phyloP scores from a whole-genome alignment of 192 early-diverging fungal species.

The Backusella luteola region DNA sequence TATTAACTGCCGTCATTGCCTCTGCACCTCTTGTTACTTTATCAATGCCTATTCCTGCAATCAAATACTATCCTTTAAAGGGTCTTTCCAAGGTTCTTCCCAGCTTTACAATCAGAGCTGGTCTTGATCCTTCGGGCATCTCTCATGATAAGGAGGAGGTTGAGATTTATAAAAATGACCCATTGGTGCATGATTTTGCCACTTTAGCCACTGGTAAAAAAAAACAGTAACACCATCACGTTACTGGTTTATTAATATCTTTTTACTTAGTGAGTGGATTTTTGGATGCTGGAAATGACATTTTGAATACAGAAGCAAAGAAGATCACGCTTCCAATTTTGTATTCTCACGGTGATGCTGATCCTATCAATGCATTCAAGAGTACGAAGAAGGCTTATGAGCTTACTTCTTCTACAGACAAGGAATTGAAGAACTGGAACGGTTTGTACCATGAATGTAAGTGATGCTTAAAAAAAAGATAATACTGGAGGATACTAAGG shows the following conservation, averaged over 20 bases:
- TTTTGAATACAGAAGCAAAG: conserved; percentile 33
- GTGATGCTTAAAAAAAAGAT: background rate
- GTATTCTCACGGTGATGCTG: conserved; percentile 51
- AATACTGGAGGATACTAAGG: background rate
- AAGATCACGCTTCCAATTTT: conserved; percentile 49
- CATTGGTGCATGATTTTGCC: conserved; percentile 52
- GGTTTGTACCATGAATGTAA: conserved; percentile 44
- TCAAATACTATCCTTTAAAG: conserved; percentile 30
- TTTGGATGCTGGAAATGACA: conserved; percentile 46
- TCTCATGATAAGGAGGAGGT: conserved; percentile 44
- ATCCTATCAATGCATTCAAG: conserved; percentile 40
- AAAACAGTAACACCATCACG: background rate
- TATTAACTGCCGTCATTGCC: conserved; percentile 51
- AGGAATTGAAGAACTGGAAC: conserved; percentile 31
- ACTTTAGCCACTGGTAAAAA: conserved; percentile 41
- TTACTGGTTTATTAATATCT: background rate
- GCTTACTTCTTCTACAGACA: conserved; percentile 38
- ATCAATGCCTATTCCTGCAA: conserved; percentile 26
- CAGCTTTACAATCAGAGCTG: conserved; percentile 39
- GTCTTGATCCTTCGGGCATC: conserved; percentile 42
- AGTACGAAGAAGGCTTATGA: conserved; percentile 41
- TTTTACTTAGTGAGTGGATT: conserved; percentile 43
- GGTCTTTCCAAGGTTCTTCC: conserved; percentile 41
- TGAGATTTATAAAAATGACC: conserved; percentile 52
- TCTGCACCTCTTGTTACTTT: conserved; percentile 49